These are phyloP conservation scores for Russula sp. DNA, from an alignment of 768 basidiomycete genomes.

Conservation along the genomic window DNA sequence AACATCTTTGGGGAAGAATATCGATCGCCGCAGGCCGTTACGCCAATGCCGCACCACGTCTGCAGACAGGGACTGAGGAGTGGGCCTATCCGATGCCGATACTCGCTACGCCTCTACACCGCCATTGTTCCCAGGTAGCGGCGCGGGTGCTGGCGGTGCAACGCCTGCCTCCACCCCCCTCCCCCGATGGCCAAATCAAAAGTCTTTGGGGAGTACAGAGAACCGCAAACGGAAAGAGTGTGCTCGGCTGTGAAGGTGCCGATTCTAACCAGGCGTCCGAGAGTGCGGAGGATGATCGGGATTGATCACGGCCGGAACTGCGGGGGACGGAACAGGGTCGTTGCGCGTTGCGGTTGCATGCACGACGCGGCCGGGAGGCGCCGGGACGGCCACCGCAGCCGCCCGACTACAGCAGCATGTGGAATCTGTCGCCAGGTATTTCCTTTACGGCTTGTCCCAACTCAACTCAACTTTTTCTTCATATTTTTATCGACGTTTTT, in stretches of 20 bases:
- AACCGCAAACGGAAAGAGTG: constrained; percentile 36
- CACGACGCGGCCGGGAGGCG: too few species aligned
- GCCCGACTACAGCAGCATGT: too few species aligned
- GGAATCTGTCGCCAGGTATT: too few species aligned
- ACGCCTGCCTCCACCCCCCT: too few species aligned
- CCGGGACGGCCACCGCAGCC: too few species aligned
- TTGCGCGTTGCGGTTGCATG: too few species aligned
- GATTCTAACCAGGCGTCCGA: constrained; percentile 20
- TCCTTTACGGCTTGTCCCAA: too few species aligned
- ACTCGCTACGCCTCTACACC: constrained; percentile 22
- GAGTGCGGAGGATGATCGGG: neutral
- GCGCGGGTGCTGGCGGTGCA: neutral
- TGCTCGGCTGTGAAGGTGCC: constrained; percentile 20
- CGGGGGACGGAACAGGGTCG: too few species aligned
- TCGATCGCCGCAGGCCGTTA: too few species aligned
- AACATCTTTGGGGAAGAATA: too few species aligned
- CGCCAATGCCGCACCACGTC: constrained; percentile 31
- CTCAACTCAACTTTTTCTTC: too few species aligned
- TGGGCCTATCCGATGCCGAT: constrained; percentile 67
- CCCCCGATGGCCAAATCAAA: constrained; percentile 18
- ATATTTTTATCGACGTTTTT: too few species aligned
- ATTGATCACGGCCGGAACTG: constrained; percentile 26
- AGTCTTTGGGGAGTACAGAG: constrained; percentile 28
- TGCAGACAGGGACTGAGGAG: constrained; percentile 36
- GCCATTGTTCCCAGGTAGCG: constrained; percentile 1